Base-by-base conservation (phyloP, 2,329 filamentous ascomycete genomes). In the Nigrograna mackinnonii region DNA sequence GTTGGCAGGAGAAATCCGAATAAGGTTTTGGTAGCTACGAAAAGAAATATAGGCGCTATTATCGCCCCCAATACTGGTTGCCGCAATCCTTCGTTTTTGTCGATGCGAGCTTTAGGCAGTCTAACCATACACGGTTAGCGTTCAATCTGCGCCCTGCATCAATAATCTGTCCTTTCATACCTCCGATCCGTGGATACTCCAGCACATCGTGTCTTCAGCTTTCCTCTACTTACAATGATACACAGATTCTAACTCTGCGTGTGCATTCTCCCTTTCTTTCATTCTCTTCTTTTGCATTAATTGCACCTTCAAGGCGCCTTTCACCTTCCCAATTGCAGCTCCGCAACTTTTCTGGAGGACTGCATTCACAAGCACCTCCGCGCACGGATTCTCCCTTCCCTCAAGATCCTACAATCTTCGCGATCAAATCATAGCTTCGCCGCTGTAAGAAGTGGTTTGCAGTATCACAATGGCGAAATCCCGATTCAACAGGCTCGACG, bases 401-500 rank as follows among this genome's bases (percentile, higher is more conserved):
- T 28, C 9, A 9, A n/a, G n/a, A 28, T 28, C n/a, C 24, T 28
- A 9, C 24, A 28, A 28, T 28, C 24, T 28, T 28, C n/a, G 24
- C 24, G 24, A 9, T n/a, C 24, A n/a, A 28, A 28, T 9, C 24
- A 28, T 28, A 28, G n/a, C 9, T 28, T 28, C n/a, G 9, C 24
- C n/a, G 24, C 9, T n/a, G n/a, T 28, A 28, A 9, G 9, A n/a
- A 28, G 21, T 39, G 21, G 4, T 44, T 32, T 30, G 21, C 11
- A 17, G 22, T 7, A 24, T 22, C 37, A 59, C 39, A 28, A 12
- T 17, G 54, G 75, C 86, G 64, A 96, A 95, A 78, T 95, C 90
- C 58, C 86, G 94, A 70, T 96, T 99, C 68, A 96, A 89, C 46
- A 86, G 87, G 82, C 89, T 99, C 52, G 94, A 99, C 73, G 94